Percentiles rank a stretch among this genome's conserved stretches.
Conservation (phyloP, 176 grass and related monocot species). For the Tuctoria greenei region DNA sequence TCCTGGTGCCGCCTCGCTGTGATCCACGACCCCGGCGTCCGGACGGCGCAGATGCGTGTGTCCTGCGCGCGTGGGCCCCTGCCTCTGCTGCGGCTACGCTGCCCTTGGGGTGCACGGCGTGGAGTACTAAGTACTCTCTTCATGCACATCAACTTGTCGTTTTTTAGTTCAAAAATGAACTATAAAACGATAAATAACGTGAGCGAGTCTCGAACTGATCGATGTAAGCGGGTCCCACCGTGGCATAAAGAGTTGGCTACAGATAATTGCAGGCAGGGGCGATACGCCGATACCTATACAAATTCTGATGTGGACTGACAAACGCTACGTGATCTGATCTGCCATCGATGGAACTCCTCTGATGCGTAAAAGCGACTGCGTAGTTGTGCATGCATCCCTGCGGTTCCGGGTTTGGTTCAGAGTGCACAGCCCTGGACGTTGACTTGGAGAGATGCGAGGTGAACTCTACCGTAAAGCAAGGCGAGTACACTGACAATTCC, state of each 20-base stretch:
- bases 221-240: too few species aligned
- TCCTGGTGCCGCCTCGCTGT: slow-evolving; percentile 15
- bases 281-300: too few species aligned
- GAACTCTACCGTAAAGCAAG: neutral
- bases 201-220: too few species aligned
- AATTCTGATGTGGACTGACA: too few species aligned
- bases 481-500: neutral
- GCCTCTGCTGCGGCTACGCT: neutral
- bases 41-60: slow-evolving; percentile 23
- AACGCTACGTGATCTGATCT: too few species aligned
- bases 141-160: too few species aligned
- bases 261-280: too few species aligned
- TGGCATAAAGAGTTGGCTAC: too few species aligned
- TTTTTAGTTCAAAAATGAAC: too few species aligned
- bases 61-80: neutral
- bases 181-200: too few species aligned
- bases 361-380: neutral
- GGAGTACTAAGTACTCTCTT: too few species aligned
- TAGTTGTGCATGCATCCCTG: neutral
- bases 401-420: neutral
- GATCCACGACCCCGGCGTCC: neutral
- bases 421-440: neutral
- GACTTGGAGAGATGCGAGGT: neutral
- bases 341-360: too few species aligned
- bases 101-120: neutral